Conservation (phyloP, 495 filamentous ascomycete species). For the Lasiosphaeria miniovina region DNA sequence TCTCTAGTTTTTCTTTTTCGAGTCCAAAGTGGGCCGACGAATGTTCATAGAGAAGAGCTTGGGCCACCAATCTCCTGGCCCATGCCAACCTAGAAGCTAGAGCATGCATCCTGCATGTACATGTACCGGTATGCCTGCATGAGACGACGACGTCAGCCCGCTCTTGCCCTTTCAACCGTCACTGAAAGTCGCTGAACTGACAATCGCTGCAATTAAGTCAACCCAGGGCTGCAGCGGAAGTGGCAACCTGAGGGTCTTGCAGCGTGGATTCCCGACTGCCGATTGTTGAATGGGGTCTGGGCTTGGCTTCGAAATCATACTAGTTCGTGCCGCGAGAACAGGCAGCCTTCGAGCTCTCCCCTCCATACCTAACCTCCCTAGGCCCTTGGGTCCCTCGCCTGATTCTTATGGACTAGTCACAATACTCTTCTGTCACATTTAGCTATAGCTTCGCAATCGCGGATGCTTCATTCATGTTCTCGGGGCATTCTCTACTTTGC, state of each 20-base stretch:
- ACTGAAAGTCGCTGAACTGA: neutral
- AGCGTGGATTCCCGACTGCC: neutral
- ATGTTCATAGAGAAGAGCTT: conserved; percentile 16
- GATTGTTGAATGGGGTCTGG: neutral
- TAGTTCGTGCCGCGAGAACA: no score
- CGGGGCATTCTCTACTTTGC: conserved; percentile 2
- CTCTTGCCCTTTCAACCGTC: neutral
- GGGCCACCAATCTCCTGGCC: conserved; percentile 15
- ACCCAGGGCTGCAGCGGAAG: neutral
- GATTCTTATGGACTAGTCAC: neutral
- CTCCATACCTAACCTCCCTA: neutral
- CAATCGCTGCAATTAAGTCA: neutral
- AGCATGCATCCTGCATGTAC: no score
- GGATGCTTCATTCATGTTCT: conserved; percentile 1
- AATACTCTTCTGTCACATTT: neutral
- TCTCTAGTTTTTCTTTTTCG: no score
- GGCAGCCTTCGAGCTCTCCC: neutral
- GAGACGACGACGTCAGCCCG: neutral
- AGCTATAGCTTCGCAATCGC: neutral
- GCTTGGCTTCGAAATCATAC: no score
- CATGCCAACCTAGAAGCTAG: neutral
- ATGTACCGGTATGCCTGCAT: neutral
- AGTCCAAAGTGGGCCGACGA: neutral
- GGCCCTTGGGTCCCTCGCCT: neutral
- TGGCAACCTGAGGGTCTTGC: neutral